These are phyloP conservation scores for Selaginella moellendorffii DNA, from an alignment of 75 land plant species.

Conservation along the genomic window DNA sequence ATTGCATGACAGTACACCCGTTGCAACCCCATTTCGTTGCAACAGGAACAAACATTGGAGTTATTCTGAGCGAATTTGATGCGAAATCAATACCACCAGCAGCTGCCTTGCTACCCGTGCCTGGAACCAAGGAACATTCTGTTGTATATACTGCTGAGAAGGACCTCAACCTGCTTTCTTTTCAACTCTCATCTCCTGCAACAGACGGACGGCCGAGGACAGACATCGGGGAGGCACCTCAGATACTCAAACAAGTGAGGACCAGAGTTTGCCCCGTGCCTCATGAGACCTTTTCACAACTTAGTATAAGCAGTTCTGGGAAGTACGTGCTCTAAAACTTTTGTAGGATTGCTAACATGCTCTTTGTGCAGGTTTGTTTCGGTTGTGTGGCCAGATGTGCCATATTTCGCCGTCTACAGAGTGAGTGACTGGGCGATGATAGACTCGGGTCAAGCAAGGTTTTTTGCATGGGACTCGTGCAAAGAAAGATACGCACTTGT, in stretches of 20 bases:
- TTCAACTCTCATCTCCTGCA: conserved; percentile 57
- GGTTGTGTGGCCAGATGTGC: conserved; percentile 91
- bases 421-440: conserved; percentile 76
- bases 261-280: conserved; percentile 59
- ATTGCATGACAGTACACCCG: conserved; percentile 92
- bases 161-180: conserved; percentile 63
- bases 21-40: conserved; percentile 96
- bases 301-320: conserved; percentile 88
- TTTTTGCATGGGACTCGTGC: conserved; percentile 96
- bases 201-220: conserved; percentile 49
- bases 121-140: conserved; percentile 76
- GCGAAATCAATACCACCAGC: conserved; percentile 75
- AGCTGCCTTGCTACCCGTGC: conserved; percentile 55
- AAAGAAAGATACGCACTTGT: conserved; percentile 83
- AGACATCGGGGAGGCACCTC: conserved; percentile 40
- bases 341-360: neutral
- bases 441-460: conserved; percentile 79
- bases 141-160: conserved; percentile 70
- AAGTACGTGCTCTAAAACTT: conserved; percentile 42
- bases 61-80: conserved; percentile 90
- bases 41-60: conserved; percentile 84
- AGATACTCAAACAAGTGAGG: conserved; percentile 60
- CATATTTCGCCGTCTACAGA: conserved; percentile 67
- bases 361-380: conserved; percentile 81
- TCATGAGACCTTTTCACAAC: conserved; percentile 66